Evolutionary conservation across 2,329 filamentous ascomycete species (phyloP).

Genomic region (Colletotrichum scovillei): DNA sequence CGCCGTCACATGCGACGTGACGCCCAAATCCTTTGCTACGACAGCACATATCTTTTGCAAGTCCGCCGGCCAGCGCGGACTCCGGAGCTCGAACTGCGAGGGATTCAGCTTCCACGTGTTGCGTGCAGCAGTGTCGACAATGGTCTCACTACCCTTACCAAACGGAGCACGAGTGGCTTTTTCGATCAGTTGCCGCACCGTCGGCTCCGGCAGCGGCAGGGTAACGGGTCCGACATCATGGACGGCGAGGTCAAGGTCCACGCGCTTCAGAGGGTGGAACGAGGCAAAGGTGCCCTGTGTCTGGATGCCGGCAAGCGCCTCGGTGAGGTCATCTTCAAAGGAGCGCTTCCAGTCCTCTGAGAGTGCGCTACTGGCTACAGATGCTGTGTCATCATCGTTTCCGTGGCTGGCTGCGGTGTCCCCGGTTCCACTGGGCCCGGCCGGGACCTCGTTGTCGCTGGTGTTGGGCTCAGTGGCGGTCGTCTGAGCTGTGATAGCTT

Average conservation of each 20-base stretch:
- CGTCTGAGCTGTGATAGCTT: neutral
- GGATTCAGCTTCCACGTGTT: conserved; percentile 57
- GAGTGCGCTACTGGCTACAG: neutral
- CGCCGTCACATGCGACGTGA: conserved; percentile 44
- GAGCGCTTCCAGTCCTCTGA: neutral
- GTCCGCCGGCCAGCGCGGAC: conserved; percentile 45
- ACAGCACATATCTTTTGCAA: conserved; percentile 40
- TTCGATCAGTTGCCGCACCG: conserved; percentile 41
- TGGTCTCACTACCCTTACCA: conserved; percentile 51
- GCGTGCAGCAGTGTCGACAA: conserved; percentile 52
- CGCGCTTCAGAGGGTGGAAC: neutral
- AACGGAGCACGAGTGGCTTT: conserved; percentile 47
- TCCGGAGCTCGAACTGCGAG: conserved; percentile 49
- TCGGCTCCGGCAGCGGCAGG: conserved; percentile 40
- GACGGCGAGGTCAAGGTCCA: conserved; percentile 32
- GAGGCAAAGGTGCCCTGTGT: conserved; percentile 36
- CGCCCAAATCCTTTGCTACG: conserved; percentile 46
- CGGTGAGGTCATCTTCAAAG: conserved; percentile 27
- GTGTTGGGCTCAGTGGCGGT: neutral
- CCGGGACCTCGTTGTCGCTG: neutral
- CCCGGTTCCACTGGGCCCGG: no score
- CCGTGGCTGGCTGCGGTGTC: neutral
- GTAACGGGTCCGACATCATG: conserved; percentile 38
- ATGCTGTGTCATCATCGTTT: neutral
- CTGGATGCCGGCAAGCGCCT: conserved; percentile 28